Percentiles rank a stretch among this genome's conserved stretches.
These are phyloP conservation scores for Pythium insidiosum DNA, from an alignment of 352 stramenopile species.

Conservation along the genomic window DNA sequence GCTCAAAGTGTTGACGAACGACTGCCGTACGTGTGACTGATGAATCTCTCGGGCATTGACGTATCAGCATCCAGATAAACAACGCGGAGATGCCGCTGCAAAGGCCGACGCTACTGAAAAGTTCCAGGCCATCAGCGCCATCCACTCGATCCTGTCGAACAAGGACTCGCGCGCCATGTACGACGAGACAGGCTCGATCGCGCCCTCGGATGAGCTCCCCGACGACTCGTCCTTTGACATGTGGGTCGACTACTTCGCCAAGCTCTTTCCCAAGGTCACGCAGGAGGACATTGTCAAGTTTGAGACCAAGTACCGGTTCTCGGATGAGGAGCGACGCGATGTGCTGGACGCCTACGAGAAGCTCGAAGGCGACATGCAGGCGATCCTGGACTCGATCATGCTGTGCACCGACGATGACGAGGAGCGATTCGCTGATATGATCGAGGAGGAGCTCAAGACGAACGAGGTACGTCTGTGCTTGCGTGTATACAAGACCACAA, in stretches of 20 bases:
- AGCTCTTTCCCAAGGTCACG: slow-evolving; percentile 84
- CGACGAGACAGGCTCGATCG: slow-evolving; percentile 79
- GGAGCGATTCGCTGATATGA: slow-evolving; percentile 56
- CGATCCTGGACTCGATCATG: slow-evolving; percentile 85
- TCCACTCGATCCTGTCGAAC: slow-evolving; percentile 81
- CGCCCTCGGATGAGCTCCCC: slow-evolving; percentile 31
- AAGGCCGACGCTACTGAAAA: slow-evolving; percentile 51
- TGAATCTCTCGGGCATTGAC: no score
- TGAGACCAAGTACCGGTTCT: slow-evolving; percentile 71
- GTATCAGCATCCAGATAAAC: slow-evolving; percentile 91
- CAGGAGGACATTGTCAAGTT: slow-evolving; percentile 74
- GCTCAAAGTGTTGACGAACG: neutral
- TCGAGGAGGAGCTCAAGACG: slow-evolving; percentile 46
- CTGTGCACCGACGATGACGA: slow-evolving; percentile 78
- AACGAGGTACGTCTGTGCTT: slow-evolving; percentile 26
- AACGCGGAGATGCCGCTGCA: slow-evolving; percentile 55
- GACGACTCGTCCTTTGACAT: slow-evolving; percentile 48
- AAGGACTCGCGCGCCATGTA: slow-evolving; percentile 66
- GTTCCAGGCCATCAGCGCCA: slow-evolving; percentile 84
- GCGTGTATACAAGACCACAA: no score
- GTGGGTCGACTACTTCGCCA: slow-evolving; percentile 86
- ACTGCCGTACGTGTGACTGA: neutral
- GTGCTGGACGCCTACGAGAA: slow-evolving; percentile 73
- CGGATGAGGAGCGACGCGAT: slow-evolving; percentile 76
- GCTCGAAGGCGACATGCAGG: slow-evolving; percentile 68